Conservation (phyloP, 495 filamentous ascomycete species). For the Thermothielavioides terrestris region DNA sequence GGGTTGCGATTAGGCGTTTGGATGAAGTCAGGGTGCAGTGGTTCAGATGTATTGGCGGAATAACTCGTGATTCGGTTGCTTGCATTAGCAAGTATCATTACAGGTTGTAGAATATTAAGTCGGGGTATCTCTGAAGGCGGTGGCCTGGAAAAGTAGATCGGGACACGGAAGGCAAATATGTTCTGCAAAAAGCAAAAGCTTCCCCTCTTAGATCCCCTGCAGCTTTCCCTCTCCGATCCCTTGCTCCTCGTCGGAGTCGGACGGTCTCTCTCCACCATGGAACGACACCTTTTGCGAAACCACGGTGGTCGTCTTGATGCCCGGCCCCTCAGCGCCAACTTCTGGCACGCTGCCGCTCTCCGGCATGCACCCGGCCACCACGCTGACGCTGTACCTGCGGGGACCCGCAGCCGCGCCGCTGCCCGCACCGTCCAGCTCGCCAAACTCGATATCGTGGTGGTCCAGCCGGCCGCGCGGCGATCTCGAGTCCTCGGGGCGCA, state of each 20-base stretch:
- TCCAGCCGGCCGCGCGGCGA: background rate
- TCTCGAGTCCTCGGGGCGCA: background rate
- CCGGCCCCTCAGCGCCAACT: background rate
- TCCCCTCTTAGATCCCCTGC: background rate
- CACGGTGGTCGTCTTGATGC: constrained; percentile 7
- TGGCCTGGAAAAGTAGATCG: no score
- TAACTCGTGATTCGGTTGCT: no score
- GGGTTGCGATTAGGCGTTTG: no score
- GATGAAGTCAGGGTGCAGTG: no score
- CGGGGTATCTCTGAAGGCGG: background rate
- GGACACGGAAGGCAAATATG: no score
- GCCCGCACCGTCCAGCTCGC: background rate
- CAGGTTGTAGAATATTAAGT: no score
- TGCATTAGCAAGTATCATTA: no score
- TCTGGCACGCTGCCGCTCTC: background rate
- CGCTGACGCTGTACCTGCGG: constrained; percentile 4
- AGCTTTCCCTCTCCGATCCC: background rate
- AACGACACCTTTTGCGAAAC: constrained; percentile 10
- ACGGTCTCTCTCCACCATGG: background rate
- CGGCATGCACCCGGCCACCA: constrained; percentile 1
- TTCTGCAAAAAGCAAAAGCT: background rate
- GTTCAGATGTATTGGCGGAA: no score
- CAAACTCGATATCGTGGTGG: constrained; percentile 1
- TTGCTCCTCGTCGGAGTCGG: no score
- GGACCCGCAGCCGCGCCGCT: background rate